Conservation (phyloP, 192 early-diverging fungal species). For the Phlyctochytrium planicorne region DNA sequence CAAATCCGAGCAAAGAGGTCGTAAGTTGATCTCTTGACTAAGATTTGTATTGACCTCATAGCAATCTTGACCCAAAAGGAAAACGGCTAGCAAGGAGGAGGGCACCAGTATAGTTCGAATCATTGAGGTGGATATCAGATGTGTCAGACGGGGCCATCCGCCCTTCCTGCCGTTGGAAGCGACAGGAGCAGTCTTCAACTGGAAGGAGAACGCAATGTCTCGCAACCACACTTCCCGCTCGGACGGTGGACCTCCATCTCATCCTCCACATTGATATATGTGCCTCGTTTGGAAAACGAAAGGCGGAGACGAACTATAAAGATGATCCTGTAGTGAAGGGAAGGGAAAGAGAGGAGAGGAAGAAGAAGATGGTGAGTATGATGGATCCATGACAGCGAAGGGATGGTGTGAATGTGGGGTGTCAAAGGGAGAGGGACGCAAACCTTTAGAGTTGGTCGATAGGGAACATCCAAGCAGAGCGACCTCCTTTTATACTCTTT, state of each 20-base stretch:
- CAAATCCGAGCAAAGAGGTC: no score
- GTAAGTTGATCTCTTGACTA: not conserved
- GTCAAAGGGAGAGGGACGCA: not conserved
- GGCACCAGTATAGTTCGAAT: not conserved
- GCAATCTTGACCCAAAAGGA: not conserved
- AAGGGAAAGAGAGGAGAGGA: slow-evolving; percentile 2
- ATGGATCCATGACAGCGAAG: no score
- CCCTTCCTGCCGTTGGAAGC: not conserved
- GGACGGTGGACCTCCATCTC: slow-evolving; percentile 12
- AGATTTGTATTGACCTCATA: slow-evolving; percentile 3
- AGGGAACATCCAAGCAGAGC: no score
- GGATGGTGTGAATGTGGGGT: not conserved
- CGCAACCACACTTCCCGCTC: slow-evolving; percentile 17
- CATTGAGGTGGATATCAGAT: not conserved
- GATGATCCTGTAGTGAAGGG: slow-evolving; percentile 16
- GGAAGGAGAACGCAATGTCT: not conserved
- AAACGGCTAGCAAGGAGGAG: not conserved
- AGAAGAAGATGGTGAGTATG: no score
- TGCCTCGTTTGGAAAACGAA: slow-evolving; percentile 28
- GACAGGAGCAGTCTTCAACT: slow-evolving; percentile 12
- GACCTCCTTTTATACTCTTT: no score
- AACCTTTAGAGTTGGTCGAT: slow-evolving; percentile 21
- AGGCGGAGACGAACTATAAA: slow-evolving; percentile 26
- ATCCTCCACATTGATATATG: slow-evolving; percentile 19
- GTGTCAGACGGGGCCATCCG: slow-evolving; percentile 2